Evolutionary conservation across 768 basidiomycete species (phyloP).

Genomic region (Cystofilobasidium macerans): DNA sequence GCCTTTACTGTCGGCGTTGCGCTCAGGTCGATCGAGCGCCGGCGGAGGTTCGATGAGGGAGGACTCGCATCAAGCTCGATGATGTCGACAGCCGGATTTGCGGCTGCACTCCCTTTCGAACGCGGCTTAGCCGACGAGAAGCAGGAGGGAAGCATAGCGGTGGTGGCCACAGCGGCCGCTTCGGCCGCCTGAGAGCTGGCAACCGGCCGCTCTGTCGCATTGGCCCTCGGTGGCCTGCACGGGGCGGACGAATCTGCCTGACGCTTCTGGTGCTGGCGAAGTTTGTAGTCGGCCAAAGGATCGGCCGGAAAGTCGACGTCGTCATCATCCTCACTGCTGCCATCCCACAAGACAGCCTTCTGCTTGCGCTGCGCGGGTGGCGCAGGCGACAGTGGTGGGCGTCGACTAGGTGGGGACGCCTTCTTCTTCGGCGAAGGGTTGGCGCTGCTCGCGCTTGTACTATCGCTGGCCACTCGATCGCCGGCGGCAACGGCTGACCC

Average conservation of each 20-base stretch:
- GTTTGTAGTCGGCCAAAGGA: neutral
- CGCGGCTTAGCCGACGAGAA: no score
- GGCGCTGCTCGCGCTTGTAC: neutral
- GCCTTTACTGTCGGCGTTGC: no score
- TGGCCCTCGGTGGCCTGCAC: neutral
- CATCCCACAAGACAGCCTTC: neutral
- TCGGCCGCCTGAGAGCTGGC: no score
- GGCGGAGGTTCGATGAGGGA: no score
- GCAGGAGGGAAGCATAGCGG: no score
- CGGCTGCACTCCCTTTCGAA: no score
- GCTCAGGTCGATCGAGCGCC: no score
- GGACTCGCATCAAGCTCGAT: no score
- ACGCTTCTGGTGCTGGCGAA: neutral
- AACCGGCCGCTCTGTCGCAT: neutral
- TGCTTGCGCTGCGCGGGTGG: neutral
- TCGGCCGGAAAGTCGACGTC: neutral
- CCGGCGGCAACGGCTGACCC: neutral
- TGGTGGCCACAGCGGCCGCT: no score
- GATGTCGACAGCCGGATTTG: no score
- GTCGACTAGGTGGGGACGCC: neutral
- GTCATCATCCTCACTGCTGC: neutral
- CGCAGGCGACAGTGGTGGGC: neutral
- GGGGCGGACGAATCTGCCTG: neutral
- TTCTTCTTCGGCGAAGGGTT: constrained; percentile 1
- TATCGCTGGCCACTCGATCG: neutral